phyloP scores from a whole-genome alignment of 2,329 filamentous ascomycete genomes.

The Colletotrichum endophyticum region DNA sequence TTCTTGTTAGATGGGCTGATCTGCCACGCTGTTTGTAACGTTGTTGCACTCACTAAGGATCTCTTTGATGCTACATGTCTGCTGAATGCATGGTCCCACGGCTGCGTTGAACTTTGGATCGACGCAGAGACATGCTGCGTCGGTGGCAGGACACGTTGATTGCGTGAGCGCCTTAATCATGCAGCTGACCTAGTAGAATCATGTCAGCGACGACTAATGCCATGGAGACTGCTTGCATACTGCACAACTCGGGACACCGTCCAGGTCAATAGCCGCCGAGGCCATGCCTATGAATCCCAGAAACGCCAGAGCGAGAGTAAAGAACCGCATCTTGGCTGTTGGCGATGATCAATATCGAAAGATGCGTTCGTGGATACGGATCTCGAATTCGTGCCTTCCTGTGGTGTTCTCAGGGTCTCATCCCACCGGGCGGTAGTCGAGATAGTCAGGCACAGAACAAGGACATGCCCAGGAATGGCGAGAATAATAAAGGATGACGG shows the following conservation, averaged over 20 bases:
- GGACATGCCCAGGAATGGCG: background rate
- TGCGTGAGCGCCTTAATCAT: background rate
- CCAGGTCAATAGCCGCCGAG: background rate
- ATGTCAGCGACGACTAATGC: background rate
- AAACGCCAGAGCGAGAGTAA: background rate
- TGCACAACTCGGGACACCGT: background rate
- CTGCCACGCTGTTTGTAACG: accelerated
- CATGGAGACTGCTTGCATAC: background rate
- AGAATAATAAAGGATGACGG: background rate
- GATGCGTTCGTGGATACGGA: background rate
- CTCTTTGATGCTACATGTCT: slow-evolving; percentile 33
- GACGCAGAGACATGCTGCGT: slow-evolving; percentile 36
- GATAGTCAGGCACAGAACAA: background rate
- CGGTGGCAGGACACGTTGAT: slow-evolving; percentile 24
- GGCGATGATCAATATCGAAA: background rate
- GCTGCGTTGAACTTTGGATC: slow-evolving; percentile 27
- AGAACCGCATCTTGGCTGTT: background rate
- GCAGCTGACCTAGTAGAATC: background rate
- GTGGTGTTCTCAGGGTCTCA: background rate
- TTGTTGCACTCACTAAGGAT: slow-evolving; percentile 29
- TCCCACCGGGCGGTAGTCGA: background rate
- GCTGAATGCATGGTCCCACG: slow-evolving; percentile 29
- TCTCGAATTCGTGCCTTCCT: background rate
- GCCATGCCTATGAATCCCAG: background rate
- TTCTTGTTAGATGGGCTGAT: background rate